Evolutionary conservation across 192 early-diverging fungal genomes (phyloP).

Genomic region (Linnemannia zychae): DNA sequence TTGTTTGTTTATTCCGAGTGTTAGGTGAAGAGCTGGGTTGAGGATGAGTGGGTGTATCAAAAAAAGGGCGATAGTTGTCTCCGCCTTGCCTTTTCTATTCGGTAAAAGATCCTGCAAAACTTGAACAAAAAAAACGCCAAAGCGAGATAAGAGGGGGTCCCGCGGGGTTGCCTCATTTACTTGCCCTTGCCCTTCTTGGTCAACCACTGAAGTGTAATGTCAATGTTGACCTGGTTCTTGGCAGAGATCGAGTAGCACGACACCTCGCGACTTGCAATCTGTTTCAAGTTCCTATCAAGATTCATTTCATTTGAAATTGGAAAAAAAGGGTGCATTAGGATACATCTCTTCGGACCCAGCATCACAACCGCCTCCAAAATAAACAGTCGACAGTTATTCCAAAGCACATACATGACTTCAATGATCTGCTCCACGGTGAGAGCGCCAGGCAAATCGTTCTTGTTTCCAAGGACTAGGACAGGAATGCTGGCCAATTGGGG

Average conservation of each 20-base stretch:
- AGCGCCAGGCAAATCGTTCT: constrained; percentile 96
- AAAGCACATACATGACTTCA: constrained; percentile 85
- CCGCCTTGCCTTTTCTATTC: neutral
- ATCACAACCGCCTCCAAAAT: neutral
- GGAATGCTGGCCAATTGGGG: constrained; percentile 96
- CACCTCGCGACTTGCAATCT: constrained; percentile 95
- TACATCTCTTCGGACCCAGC: neutral
- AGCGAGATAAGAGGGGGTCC: neutral
- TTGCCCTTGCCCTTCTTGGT: constrained; percentile 84
- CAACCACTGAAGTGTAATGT: constrained; percentile 97
- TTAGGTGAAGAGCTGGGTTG: neutral
- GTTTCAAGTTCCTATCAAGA: constrained; percentile 84
- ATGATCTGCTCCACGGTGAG: constrained; percentile 91
- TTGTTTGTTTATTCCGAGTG: constrained; percentile 12
- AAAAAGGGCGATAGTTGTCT: neutral
- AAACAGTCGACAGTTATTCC: neutral
- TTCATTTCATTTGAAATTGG: neutral
- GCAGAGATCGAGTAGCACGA: constrained; percentile 99
- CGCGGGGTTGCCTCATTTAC: constrained; percentile 32
- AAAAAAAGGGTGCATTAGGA: neutral
- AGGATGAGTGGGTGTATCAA: neutral
- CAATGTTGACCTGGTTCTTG: constrained; percentile 98
- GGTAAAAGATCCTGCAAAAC: neutral
- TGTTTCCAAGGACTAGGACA: constrained; percentile 96
- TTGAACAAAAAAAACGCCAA: neutral